These are phyloP conservation scores for Naganishia liquefaciens DNA, from an alignment of 1,284 basidiomycete genomes.

Conservation along the genomic window DNA sequence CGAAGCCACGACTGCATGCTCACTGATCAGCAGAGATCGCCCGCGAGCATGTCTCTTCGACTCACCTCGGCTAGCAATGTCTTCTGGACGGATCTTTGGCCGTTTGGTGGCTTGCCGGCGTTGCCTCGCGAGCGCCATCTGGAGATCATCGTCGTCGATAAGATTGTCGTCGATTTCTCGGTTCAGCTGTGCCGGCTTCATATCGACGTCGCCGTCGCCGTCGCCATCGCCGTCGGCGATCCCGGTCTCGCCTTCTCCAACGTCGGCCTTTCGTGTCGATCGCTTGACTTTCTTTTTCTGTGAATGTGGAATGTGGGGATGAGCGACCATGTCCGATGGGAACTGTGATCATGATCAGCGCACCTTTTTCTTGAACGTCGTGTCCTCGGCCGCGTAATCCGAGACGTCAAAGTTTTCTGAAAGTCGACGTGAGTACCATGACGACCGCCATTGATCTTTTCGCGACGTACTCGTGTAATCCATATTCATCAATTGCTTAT, in stretches of 20 bases:
- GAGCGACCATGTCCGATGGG: neutral
- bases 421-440: neutral
- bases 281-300: slow-evolving; percentile 86
- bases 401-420: slow-evolving; percentile 82
- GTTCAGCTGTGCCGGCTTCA: slow-evolving; percentile 57
- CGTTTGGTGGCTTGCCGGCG: slow-evolving; percentile 70
- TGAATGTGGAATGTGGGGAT: neutral
- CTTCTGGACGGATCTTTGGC: slow-evolving; percentile 72
- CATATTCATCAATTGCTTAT: slow-evolving; percentile 78
- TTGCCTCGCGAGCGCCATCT: slow-evolving; percentile 84
- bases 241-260: slow-evolving; percentile 42
- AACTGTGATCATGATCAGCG: slow-evolving; percentile 34
- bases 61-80: slow-evolving; percentile 66
- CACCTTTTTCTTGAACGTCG: slow-evolving; percentile 93
- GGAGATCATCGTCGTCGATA: slow-evolving; percentile 97
- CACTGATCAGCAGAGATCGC: slow-evolving; percentile 52
- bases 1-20: slow-evolving; percentile 33
- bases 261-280: slow-evolving; percentile 67
- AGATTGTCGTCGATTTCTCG: slow-evolving; percentile 80
- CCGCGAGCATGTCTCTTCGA: neutral
- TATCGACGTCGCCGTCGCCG: slow-evolving; percentile 86
- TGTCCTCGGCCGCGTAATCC: slow-evolving; percentile 87
- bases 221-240: slow-evolving; percentile 36
- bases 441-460: neutral
- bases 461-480: slow-evolving; percentile 79